These are phyloP conservation scores for Gossypium laxum DNA, from an alignment of 441 rosid genomes.

Conservation along the genomic window DNA sequence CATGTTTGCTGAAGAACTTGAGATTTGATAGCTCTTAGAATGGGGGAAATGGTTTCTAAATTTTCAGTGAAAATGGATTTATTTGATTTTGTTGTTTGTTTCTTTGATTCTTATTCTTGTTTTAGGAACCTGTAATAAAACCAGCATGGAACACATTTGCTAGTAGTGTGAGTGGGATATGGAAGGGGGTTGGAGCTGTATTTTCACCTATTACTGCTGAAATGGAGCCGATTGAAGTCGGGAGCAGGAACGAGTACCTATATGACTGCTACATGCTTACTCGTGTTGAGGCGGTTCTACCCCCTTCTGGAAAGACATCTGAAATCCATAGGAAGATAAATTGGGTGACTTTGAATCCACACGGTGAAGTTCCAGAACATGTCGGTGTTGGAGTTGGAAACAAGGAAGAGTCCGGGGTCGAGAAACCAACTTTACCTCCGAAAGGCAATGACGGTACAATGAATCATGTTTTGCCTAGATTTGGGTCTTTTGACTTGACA, in stretches of 20 bases:
- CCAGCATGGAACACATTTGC: constrained; percentile 76
- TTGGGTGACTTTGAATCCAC: constrained; percentile 85
- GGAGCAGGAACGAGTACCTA: constrained; percentile 55
- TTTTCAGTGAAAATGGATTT: background rate
- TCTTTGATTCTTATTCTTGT: background rate
- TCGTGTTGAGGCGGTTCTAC: constrained; percentile 37
- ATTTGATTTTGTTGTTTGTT: background rate
- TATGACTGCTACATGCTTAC: constrained; percentile 71
- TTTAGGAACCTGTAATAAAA: constrained; percentile 78
- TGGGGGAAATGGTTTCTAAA: background rate
- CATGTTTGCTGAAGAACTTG: background rate
- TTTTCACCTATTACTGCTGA: constrained; percentile 76
- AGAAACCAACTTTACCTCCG: constrained; percentile 15
- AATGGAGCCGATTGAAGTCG: constrained; percentile 79
- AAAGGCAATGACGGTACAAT: constrained; percentile 17
- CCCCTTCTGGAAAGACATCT: constrained; percentile 32
- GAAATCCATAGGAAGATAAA: constrained; percentile 57
- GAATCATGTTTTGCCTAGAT: constrained; percentile 37
- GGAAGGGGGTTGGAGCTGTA: constrained; percentile 91
- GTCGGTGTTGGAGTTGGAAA: constrained; percentile 18
- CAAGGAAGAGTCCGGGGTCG: constrained; percentile 21
- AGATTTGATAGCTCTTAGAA: background rate
- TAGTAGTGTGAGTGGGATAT: constrained; percentile 84
- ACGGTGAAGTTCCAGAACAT: constrained; percentile 45
- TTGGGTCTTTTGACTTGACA: constrained; percentile 51